Conservation (phyloP, 192 early-diverging fungal genomes). For the Backusella parvicylindrica region DNA sequence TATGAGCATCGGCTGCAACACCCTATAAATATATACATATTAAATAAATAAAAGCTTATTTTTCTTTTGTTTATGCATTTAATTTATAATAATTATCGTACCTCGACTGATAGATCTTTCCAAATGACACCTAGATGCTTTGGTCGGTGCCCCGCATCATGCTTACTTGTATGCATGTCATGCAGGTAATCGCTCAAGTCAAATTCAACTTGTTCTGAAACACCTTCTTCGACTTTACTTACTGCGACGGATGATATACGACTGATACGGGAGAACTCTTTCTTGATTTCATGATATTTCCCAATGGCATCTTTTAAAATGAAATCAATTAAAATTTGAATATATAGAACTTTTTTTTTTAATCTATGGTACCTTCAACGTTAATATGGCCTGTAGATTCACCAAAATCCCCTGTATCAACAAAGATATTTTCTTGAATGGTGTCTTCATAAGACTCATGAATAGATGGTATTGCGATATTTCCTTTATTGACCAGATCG, state of each 20-base stretch:
- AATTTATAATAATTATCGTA: background rate
- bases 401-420: background rate
- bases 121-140: constrained; percentile 30
- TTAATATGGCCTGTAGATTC: background rate
- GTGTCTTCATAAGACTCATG: background rate
- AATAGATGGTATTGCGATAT: background rate
- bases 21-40: constrained; percentile 14
- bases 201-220: constrained; percentile 10
- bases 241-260: constrained; percentile 8
- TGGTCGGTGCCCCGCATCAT: constrained; percentile 7
- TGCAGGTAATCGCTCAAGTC: constrained; percentile 25
- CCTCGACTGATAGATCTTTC: constrained; percentile 29
- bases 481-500: background rate
- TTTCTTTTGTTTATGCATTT: background rate
- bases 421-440: background rate
- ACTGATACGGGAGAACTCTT: constrained; percentile 24
- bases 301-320: constrained; percentile 23
- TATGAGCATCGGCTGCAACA: constrained; percentile 26
- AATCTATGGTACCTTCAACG: background rate
- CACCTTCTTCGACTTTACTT: constrained; percentile 25
- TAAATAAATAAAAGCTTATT: background rate
- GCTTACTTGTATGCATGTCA: background rate
- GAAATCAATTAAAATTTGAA: background rate
- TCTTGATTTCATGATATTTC: constrained; percentile 20
- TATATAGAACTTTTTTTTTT: background rate